A percentile compares a stretch with the other conserved stretches of the same genome.
Evolutionary conservation across 75 land plant genomes (phyloP).

Genomic region (Ceratopteris richardii): DNA sequence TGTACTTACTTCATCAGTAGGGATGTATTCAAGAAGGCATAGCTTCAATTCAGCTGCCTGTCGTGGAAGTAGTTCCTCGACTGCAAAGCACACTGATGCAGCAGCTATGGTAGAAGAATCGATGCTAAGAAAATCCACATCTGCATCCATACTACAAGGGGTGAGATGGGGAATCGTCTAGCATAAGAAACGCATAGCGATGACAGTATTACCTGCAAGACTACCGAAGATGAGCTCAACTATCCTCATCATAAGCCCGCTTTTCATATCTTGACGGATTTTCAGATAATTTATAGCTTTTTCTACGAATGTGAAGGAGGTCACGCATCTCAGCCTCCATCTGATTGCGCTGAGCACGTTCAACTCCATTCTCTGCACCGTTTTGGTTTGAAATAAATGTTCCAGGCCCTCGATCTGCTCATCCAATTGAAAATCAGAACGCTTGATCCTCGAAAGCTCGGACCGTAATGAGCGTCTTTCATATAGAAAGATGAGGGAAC

Average conservation of each 20-base stretch:
- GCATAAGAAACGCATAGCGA: not conserved
- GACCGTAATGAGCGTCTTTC: not conserved
- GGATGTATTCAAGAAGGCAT: not conserved
- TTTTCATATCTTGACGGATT: not conserved
- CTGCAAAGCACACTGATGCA: not conserved
- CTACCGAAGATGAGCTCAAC: not conserved
- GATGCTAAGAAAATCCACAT: constrained; percentile 1
- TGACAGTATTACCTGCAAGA: not conserved
- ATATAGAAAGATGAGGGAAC: not conserved
- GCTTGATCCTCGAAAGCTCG: not conserved
- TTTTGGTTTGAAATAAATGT: constrained; percentile 54
- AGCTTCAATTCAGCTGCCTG: not conserved
- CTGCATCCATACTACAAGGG: not conserved
- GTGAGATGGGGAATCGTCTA: not conserved
- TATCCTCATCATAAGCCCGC: not conserved
- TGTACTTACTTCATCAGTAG: not conserved
- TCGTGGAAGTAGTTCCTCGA: constrained; percentile 1
- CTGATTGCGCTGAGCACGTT: constrained; percentile 43
- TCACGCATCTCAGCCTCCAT: constrained; percentile 57
- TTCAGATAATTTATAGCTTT: not conserved
- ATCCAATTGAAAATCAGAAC: not conserved
- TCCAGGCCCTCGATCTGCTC: constrained; percentile 39
- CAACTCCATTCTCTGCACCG: constrained; percentile 66
- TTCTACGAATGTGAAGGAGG: constrained; percentile 59
- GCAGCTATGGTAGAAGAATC: not conserved